These are phyloP conservation scores for Trifolium repens DNA, from an alignment of 306 rosid genomes.

Conservation along the genomic window DNA sequence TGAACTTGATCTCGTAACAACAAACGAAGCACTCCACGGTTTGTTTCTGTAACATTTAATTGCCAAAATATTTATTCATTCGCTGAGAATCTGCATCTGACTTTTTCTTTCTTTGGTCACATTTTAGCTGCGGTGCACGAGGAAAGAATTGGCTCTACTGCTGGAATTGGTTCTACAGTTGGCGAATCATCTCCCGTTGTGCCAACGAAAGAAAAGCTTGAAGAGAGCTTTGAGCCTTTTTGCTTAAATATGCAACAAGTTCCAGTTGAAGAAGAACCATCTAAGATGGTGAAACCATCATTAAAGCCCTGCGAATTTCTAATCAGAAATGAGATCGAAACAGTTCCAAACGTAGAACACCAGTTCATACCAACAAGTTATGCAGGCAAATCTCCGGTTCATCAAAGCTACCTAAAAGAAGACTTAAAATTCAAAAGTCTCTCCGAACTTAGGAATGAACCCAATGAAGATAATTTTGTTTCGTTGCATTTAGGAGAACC, in stretches of 20 bases:
- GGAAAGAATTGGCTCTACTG: constrained; percentile 65
- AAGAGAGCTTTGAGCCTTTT: constrained; percentile 62
- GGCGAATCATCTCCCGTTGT: constrained; percentile 80
- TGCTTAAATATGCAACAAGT: constrained; percentile 56
- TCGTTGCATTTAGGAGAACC: constrained; percentile 86
- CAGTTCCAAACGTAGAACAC: constrained; percentile 65
- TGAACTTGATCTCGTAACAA: constrained; percentile 89
- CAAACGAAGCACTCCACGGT: constrained; percentile 83
- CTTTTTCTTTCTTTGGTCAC: constrained; percentile 26
- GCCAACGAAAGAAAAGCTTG: constrained; percentile 58
- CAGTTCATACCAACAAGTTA: constrained; percentile 70
- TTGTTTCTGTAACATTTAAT: constrained; percentile 52
- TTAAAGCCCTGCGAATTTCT: constrained; percentile 51
- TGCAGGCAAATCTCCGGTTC: constrained; percentile 51
- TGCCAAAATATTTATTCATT: constrained; percentile 22
- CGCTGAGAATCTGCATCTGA: constrained; percentile 29
- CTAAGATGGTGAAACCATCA: constrained; percentile 48
- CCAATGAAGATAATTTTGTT: constrained; percentile 69
- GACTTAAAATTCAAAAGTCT: constrained; percentile 54
- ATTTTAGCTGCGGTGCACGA: constrained; percentile 65
- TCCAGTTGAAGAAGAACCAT: constrained; percentile 60
- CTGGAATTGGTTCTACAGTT: constrained; percentile 77
- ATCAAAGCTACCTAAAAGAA: constrained; percentile 56
- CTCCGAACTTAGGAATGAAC: constrained; percentile 59
- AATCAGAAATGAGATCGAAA: constrained; percentile 59